Evolutionary conservation across 495 filamentous ascomycete genomes (phyloP).

Genomic region (Penicillium atrosanguineum): DNA sequence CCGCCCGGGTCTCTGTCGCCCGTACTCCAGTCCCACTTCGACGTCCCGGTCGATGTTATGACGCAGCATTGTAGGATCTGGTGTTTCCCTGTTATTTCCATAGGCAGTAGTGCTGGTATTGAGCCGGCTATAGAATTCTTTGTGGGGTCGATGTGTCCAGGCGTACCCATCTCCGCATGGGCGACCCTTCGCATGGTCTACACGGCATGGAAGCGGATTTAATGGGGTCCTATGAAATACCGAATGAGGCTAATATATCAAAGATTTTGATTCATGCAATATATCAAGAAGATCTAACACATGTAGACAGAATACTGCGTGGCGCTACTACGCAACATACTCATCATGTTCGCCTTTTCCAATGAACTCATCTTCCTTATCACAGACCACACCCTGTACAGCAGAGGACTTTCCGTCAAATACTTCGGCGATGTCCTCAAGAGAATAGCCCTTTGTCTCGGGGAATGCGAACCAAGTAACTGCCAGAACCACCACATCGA

Average conservation of each 20-base stretch:
- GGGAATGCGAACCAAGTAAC: constrained; percentile 65
- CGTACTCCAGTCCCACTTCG: not conserved
- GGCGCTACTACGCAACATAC: constrained; percentile 1
- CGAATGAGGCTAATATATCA: not conserved
- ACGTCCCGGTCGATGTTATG: too few species aligned
- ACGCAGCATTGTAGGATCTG: too few species aligned
- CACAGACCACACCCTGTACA: not conserved
- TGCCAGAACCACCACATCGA: constrained; percentile 48
- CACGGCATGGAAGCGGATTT: too few species aligned
- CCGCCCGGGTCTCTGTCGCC: not conserved
- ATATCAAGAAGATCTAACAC: not conserved
- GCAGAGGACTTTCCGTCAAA: constrained; percentile 51
- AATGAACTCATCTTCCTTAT: constrained; percentile 3
- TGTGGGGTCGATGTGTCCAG: too few species aligned
- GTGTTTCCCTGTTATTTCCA: too few species aligned
- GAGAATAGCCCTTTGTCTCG: constrained; percentile 61
- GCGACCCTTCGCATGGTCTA: too few species aligned
- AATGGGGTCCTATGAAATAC: too few species aligned
- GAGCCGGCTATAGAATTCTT: too few species aligned
- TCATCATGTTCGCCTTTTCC: constrained; percentile 6
- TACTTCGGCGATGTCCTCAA: constrained; percentile 64
- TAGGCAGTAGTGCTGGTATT: too few species aligned
- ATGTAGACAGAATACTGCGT: not conserved
- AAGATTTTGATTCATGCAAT: too few species aligned
- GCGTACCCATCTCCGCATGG: too few species aligned